phyloP scores from a whole-genome alignment of 1,284 basidiomycete genomes.

The Sutorius eximius region DNA sequence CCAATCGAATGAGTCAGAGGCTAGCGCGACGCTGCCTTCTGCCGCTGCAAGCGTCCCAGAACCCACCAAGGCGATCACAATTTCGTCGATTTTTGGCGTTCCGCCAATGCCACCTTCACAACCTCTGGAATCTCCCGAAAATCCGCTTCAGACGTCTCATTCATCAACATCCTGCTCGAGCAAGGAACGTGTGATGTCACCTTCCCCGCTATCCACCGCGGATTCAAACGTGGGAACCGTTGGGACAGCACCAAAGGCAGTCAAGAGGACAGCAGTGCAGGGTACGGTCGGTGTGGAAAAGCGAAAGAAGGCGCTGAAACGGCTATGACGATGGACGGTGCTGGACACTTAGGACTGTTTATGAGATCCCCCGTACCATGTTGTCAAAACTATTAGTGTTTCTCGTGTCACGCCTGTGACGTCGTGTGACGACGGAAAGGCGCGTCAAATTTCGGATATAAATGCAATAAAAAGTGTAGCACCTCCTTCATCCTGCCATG shows the following conservation, averaged over 20 bases:
- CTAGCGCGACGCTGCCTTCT: constrained; percentile 17
- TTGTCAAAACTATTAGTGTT: constrained; percentile 7
- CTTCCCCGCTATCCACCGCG: constrained; percentile 63
- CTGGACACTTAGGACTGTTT: constrained; percentile 7
- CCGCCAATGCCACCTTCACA: constrained; percentile 38
- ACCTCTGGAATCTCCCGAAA: constrained; percentile 39
- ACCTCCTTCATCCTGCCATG: constrained; percentile 14
- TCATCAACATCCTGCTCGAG: constrained; percentile 40
- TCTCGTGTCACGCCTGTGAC: constrained; percentile 23
- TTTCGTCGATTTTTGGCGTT: constrained; percentile 31
- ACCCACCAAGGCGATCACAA: constrained; percentile 27
- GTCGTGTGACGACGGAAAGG: constrained; percentile 20
- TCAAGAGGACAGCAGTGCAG: constrained; percentile 63
- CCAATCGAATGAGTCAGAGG: constrained; percentile 37
- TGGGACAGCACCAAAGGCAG: constrained; percentile 51
- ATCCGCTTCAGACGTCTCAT: constrained; percentile 37
- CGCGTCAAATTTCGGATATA: constrained; percentile 20
- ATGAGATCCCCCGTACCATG: not conserved
- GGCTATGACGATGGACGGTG: constrained; percentile 46
- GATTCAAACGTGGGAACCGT: constrained; percentile 58
- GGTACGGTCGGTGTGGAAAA: constrained; percentile 63
- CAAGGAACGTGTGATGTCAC: constrained; percentile 61
- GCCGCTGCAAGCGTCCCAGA: constrained; percentile 24
- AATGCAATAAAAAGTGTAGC: not conserved
- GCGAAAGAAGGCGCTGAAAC: constrained; percentile 81